phyloP scores from a whole-genome alignment of 768 basidiomycete species.

The Termitomyces sp. region DNA sequence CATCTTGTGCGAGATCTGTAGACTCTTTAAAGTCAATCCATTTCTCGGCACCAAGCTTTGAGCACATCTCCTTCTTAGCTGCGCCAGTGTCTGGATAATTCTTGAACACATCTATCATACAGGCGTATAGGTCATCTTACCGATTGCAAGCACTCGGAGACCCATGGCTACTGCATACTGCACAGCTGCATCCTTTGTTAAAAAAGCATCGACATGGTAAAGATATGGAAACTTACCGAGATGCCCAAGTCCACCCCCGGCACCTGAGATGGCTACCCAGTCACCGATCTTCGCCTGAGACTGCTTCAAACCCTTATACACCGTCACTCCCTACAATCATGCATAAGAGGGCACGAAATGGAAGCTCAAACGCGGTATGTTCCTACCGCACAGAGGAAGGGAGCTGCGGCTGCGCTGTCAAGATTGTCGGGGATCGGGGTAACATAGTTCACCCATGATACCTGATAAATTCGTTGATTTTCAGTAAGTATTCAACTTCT shows the following conservation, averaged over 20 bases:
- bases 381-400: constrained; percentile 67
- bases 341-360: neutral
- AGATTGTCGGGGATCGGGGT: constrained; percentile 70
- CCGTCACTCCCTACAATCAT: constrained; percentile 59
- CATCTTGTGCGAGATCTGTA: constrained; percentile 52
- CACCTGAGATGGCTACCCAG: constrained; percentile 69
- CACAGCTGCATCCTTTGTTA: constrained; percentile 35
- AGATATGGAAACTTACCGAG: constrained; percentile 36
- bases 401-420: constrained; percentile 57
- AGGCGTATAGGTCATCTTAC: constrained; percentile 15
- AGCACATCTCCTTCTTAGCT: constrained; percentile 57
- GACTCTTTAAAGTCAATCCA: constrained; percentile 74
- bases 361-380: neutral
- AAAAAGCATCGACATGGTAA: neutral
- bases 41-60: constrained; percentile 50
- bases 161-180: constrained; percentile 79
- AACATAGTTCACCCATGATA: constrained; percentile 60
- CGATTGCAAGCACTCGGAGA: constrained; percentile 53
- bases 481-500: neutral
- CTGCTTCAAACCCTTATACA: constrained; percentile 75
- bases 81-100: constrained; percentile 57
- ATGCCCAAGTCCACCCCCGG: constrained; percentile 77
- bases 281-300: constrained; percentile 54
- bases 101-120: neutral
- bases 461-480: constrained; percentile 19